Conservation (phyloP, 768 basidiomycete genomes). For the Suillus spraguei region DNA sequence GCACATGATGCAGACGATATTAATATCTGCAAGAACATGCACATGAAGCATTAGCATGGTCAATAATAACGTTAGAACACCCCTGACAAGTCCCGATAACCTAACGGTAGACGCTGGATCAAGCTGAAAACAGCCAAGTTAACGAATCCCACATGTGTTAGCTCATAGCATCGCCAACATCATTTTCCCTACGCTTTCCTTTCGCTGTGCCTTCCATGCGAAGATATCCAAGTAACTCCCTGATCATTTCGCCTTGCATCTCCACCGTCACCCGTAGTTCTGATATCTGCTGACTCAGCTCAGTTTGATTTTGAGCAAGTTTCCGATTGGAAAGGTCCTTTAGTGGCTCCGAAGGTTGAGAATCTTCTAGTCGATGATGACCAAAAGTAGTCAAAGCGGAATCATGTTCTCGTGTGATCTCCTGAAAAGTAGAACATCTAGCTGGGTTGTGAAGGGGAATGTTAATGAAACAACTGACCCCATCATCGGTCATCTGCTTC, state of each 20-base stretch:
- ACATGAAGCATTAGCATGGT: neutral
- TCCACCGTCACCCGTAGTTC: constrained; percentile 60
- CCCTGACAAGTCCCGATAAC: neutral
- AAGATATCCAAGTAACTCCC: constrained; percentile 23
- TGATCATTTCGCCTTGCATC: constrained; percentile 56
- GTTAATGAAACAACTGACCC: constrained; percentile 33
- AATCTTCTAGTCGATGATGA: constrained; percentile 16
- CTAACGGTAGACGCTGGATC: neutral
- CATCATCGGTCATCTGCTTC: constrained; percentile 70
- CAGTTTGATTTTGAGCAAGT: constrained; percentile 66
- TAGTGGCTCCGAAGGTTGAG: constrained; percentile 16
- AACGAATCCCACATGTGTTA: constrained; percentile 10
- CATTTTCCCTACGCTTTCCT: constrained; percentile 21
- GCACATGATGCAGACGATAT: neutral
- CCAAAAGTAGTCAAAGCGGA: constrained; percentile 21
- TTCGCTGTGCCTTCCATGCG: constrained; percentile 15
- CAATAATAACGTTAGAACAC: neutral
- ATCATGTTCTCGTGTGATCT: constrained; percentile 18
- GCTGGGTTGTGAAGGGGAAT: neutral
- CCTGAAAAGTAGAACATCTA: constrained; percentile 9
- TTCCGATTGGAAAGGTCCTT: constrained; percentile 60
- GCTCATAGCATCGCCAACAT: constrained; percentile 17
- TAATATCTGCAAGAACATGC: neutral
- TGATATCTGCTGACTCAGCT: constrained; percentile 64
- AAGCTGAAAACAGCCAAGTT: neutral